Base-by-base conservation (phyloP, 306 rosid species). In the Canavalia gladiata region DNA sequence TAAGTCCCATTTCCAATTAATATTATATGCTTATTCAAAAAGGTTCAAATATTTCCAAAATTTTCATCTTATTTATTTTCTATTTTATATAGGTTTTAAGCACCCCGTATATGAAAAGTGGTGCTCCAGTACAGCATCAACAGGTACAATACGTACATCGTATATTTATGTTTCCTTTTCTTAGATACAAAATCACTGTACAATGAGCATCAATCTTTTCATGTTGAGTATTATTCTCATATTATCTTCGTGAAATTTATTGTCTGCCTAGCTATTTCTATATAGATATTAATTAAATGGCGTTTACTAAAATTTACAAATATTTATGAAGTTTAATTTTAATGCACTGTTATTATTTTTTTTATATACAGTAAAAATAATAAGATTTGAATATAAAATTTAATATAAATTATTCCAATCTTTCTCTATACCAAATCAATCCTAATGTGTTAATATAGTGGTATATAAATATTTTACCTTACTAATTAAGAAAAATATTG, bases 81-180 rank as follows among this genome's bases (percentile, higher is more conserved):
- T 72, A 8, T 9, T 65, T 31, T 72, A 11, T 34, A 39, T 2
- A 81, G 99, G 90, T 88, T 71, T 86, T 96, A 74, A 96, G 97
- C 86, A 89, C 91, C 30, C 98, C 99, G 10, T 96, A 93, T 86
- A 90, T 93, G 97, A 96, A 96, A 87, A 92, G 87, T 87, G 99
- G 97, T 84, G 92, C 91, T 81, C 86, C 90, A 66, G 74, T 88
- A 69, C 98, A 89, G 55, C 95, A 90, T 77, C 97, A 87, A 31
- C 97, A 93, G 89, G 97, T 92, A 80, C 30, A 42, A 68, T 72
- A 74, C 41, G 11, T 74, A 77, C 28, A 12, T 29, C 5, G 45
- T 46, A 49, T 10, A 49, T 49, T 43, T 1, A 4, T n/a, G n/a
- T 55, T 18, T 33, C 33, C 57, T 7, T 60, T 56, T 28, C 34